Percentiles rank a stretch among this genome's conserved stretches.
These are phyloP conservation scores for Salix exigua DNA, from an alignment of 345 rosid genomes.

Conservation along the genomic window DNA sequence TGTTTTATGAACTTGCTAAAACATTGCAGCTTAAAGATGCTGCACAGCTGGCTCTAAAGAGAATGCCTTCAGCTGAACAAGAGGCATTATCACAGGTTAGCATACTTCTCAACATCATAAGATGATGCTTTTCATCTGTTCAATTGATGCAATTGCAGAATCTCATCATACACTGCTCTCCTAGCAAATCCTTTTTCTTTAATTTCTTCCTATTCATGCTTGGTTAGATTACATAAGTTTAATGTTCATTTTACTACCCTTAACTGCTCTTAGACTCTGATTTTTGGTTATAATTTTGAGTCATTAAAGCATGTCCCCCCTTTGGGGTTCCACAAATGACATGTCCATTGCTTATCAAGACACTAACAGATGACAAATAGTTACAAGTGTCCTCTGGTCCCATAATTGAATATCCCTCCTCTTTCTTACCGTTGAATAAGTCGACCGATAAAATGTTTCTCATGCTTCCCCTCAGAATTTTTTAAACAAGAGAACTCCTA, in stretches of 20 bases:
- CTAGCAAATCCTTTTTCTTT: not conserved
- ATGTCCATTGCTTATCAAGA: not conserved
- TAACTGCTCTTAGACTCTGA: not conserved
- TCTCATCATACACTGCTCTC: not conserved
- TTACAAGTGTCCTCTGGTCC: not conserved
- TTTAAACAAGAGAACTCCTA: not conserved
- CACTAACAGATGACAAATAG: not conserved
- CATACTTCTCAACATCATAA: not conserved
- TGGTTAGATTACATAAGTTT: not conserved
- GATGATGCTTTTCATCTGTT: not conserved
- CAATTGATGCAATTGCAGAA: not conserved
- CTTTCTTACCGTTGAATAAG: not conserved
- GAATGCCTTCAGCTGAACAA: conserved; percentile 94
- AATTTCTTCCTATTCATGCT: not conserved
- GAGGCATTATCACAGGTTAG: conserved; percentile 92
- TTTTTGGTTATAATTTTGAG: not conserved
- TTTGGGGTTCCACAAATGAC: not conserved
- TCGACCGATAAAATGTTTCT: not conserved
- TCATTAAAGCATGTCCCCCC: not conserved
- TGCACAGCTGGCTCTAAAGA: conserved; percentile 82
- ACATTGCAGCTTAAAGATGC: conserved; percentile 84
- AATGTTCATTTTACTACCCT: not conserved
- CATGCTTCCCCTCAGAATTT: no score
- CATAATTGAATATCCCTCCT: not conserved
- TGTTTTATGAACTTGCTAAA: conserved; percentile 23